These are phyloP conservation scores for Durusdinium trenchii DNA, from an alignment of 73 alveolate genomes.

Conservation along the genomic window DNA sequence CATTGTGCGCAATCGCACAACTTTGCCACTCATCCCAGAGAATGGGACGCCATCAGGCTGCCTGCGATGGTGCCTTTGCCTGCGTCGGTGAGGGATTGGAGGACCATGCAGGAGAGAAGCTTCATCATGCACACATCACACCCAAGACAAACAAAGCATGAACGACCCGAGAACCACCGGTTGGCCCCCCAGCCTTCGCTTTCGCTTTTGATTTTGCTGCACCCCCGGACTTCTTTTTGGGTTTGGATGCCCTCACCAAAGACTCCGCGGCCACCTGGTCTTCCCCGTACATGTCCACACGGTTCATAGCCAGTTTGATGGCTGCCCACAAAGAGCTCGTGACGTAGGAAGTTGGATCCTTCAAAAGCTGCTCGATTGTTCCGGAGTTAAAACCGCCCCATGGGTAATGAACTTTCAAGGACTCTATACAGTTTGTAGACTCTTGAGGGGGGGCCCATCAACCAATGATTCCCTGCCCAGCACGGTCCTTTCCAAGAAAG, in stretches of 20 bases:
- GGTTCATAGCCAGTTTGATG: neutral
- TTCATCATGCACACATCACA: neutral
- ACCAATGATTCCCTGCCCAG: no score
- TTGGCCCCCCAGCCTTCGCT: neutral
- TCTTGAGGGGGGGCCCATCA: neutral
- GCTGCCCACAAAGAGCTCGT: neutral
- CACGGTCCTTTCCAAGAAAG: neutral
- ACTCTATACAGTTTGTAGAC: neutral
- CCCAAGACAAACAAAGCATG: neutral
- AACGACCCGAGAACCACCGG: neutral
- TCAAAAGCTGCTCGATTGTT: neutral
- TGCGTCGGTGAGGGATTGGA: neutral
- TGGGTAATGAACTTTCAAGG: neutral
- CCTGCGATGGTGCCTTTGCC: neutral
- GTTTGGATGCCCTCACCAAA: neutral
- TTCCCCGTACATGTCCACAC: neutral
- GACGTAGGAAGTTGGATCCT: neutral
- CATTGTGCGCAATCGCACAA: no score
- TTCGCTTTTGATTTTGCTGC: neutral
- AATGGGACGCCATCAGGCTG: no score
- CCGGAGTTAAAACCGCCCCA: neutral
- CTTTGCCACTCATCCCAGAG: no score
- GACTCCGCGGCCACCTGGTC: slow-evolving; percentile 9
- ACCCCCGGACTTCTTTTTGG: neutral
- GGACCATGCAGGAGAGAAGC: neutral